Evolutionary conservation across 495 filamentous ascomycete genomes (phyloP).

Genomic region (Penicillium odoratum): DNA sequence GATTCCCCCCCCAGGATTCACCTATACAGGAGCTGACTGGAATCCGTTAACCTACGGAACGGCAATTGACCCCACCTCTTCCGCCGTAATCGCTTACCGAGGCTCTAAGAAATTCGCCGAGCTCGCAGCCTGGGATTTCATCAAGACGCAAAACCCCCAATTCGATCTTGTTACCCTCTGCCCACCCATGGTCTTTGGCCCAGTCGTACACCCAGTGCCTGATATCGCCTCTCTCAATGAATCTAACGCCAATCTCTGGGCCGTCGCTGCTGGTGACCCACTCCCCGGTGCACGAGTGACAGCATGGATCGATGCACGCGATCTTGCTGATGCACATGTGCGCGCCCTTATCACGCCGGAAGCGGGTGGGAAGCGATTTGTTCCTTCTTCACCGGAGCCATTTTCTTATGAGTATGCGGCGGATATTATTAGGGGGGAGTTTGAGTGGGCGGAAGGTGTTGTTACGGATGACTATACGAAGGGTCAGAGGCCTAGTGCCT

Average conservation of each 20-base stretch:
- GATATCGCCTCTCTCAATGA: constrained; percentile 35
- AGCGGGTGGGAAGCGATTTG: constrained; percentile 38
- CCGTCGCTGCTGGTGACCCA: constrained; percentile 29
- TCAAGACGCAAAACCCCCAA: constrained; percentile 63
- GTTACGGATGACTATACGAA: constrained; percentile 31
- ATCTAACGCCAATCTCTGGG: constrained; percentile 38
- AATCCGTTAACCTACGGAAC: constrained; percentile 68
- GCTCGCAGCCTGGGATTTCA: constrained; percentile 52
- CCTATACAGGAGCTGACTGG: constrained; percentile 68
- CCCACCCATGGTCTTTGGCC: constrained; percentile 51
- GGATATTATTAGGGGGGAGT: constrained; percentile 34
- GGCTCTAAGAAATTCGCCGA: constrained; percentile 62
- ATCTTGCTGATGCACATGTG: constrained; percentile 45
- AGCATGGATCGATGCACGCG: constrained; percentile 47
- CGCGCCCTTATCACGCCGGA: constrained; percentile 32
- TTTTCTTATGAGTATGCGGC: constrained; percentile 43
- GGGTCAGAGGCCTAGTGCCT: constrained; percentile 26
- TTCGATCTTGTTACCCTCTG: constrained; percentile 70
- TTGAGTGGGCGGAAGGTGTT: constrained; percentile 26
- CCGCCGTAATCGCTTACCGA: constrained; percentile 56
- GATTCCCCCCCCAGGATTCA: constrained; percentile 42
- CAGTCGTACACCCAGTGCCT: constrained; percentile 37
- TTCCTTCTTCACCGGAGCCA: constrained; percentile 32
- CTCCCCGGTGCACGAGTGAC: constrained; percentile 34
- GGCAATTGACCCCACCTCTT: constrained; percentile 38